Conservation (phyloP, 495 filamentous ascomycete species). For the Penicillium ochrochloron region DNA sequence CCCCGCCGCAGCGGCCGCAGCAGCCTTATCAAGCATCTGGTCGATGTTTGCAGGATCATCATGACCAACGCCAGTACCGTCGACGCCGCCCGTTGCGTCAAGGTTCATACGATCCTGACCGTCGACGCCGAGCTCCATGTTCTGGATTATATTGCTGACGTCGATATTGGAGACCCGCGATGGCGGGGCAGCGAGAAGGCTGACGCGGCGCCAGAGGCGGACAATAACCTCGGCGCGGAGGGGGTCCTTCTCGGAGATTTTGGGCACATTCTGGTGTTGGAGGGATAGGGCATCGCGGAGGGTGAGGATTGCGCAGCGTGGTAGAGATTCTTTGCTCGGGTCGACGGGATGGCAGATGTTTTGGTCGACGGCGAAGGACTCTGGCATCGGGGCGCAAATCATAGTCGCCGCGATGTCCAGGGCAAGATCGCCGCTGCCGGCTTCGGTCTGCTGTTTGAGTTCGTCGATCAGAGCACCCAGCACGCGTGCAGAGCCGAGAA, state of each 20-base stretch:
- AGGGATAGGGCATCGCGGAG: conserved; percentile 74
- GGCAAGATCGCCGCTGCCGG: conserved; percentile 62
- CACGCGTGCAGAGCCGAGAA: conserved; percentile 69
- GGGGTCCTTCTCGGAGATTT: conserved; percentile 63
- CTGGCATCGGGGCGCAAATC: conserved; percentile 69
- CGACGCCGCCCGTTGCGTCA: conserved; percentile 28
- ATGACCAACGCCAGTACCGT: conserved; percentile 26
- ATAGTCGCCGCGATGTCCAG: conserved; percentile 77
- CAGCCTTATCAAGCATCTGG: conserved; percentile 52
- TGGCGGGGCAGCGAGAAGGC: conserved; percentile 56
- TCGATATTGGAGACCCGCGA: conserved; percentile 48
- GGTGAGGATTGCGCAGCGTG: conserved; percentile 50
- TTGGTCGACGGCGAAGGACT: conserved; percentile 51
- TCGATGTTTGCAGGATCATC: conserved; percentile 48
- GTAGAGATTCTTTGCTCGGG: conserved; percentile 45
- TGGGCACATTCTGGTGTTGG: conserved; percentile 65
- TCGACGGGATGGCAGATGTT: conserved; percentile 44
- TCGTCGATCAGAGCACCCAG: conserved; percentile 71
- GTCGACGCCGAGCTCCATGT: conserved; percentile 46
- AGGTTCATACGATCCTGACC: conserved; percentile 43
- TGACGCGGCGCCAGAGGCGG: conserved; percentile 74
- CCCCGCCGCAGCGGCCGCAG: conserved; percentile 40
- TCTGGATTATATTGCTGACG: conserved; percentile 47
- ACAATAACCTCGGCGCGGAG: conserved; percentile 71
- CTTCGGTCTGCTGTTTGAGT: conserved; percentile 58